Percentiles rank a stretch among this genome's conserved stretches.
These are phyloP conservation scores for Articulospora tetracladia DNA, from an alignment of 495 filamentous ascomycete species.

Conservation along the genomic window DNA sequence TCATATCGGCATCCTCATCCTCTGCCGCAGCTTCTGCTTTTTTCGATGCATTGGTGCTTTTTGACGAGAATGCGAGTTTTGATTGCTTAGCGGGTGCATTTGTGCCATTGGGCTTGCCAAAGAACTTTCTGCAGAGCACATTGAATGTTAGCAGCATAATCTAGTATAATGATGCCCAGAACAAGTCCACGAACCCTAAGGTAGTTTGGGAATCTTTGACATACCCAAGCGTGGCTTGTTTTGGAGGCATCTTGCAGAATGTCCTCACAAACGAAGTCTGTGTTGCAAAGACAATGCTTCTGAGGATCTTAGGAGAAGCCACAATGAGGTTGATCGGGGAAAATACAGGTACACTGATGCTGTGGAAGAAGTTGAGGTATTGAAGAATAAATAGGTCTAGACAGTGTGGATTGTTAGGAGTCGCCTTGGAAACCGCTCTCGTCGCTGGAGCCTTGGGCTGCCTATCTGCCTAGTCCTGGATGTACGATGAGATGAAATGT, in stretches of 20 bases:
- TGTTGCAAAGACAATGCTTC: not conserved
- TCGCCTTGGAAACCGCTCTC: no score
- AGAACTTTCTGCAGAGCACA: conserved; percentile 60
- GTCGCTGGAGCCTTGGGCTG: no score
- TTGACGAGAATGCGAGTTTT: conserved; percentile 63
- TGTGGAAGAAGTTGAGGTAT: not conserved
- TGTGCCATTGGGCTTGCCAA: conserved; percentile 51
- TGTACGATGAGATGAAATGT: no score
- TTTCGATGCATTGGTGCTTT: conserved; percentile 21
- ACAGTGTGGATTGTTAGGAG: not conserved
- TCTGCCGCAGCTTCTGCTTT: conserved; percentile 7
- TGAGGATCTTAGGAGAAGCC: conserved; percentile 19
- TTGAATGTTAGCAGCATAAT: conserved; percentile 6
- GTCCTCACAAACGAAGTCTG: conserved; percentile 6
- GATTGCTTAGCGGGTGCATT: conserved; percentile 64
- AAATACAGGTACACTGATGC: not conserved
- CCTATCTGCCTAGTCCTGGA: no score
- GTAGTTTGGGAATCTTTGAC: conserved; percentile 76
- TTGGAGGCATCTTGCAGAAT: conserved; percentile 47
- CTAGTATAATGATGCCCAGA: not conserved
- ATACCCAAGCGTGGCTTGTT: conserved; percentile 93
- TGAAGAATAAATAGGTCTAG: not conserved
- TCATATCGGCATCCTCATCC: conserved; percentile 24
- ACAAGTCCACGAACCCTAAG: conserved; percentile 63
- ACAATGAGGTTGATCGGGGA: conserved; percentile 10